Base-by-base conservation (phyloP, 768 basidiomycete species). In the Calocybe gangraenosa region DNA sequence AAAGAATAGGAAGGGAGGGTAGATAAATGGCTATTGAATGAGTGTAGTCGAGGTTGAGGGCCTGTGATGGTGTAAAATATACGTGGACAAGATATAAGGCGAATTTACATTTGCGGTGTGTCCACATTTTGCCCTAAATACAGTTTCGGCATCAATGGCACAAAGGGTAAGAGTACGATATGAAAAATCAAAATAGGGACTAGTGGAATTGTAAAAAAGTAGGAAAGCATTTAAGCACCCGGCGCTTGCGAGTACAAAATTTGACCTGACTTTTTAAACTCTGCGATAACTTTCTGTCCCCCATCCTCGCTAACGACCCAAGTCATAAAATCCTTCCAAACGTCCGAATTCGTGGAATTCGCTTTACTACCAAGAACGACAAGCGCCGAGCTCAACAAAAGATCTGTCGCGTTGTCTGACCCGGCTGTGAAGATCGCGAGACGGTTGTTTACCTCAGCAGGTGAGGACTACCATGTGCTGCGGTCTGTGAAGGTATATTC, bases 401-500 rank as follows among this genome's bases (percentile, higher is more conserved):
- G 63, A 47, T 76, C 74, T 1, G 60, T 55, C 20, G 65, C 53
- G 2, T 63, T 55, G 21, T 76, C 73, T 3, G 54, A 53, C 3
- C 76, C 76, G 13, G 61, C 54, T 41, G 70, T 69, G 56, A 66
- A 79, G 18, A 73, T 59, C 9, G 40, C 49, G 54, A 79, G 47
- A 2, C 48, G 23, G 3, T 53, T 55, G 0, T 58, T 68, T 17
- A 75, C 65, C 0, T 52, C 39, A 7, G 50, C 20, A 2, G 66
- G 54, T 1, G 71, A 69, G 3, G 74, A 73, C 3, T 78, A 56
- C 71, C 71, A 75, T 1, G 69, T 70, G 2, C 75, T 78, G 10
- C 64, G 68, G 45, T 79, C 76, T 1, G 71, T 77, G 17, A 80
- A 55, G 0, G 78, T 80, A 48, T 80, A 80, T 51, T 80, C 78